A percentile compares a stretch with the other conserved stretches of the same genome.
phyloP scores from a whole-genome alignment of 331 rosid genomes.

The Malus hybrid region DNA sequence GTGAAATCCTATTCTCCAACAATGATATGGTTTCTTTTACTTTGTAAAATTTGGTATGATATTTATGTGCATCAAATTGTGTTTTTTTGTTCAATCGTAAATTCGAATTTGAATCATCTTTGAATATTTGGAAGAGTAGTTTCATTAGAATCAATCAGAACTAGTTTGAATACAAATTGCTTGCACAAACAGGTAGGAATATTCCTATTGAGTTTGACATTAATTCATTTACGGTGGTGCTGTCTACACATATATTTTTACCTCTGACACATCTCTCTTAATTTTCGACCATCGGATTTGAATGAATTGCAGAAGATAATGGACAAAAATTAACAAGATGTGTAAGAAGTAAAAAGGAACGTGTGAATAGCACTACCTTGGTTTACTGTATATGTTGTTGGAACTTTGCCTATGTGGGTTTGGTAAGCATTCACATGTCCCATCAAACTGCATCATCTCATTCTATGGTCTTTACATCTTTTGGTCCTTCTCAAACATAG shows the following conservation, averaged over 20 bases:
- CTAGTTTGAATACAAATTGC: neutral
- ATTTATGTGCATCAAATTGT: neutral
- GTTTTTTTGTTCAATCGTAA: neutral
- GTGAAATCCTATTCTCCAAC: no score
- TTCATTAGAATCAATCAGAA: neutral
- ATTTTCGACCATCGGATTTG: rapidly evolving
- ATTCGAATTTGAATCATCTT: no score
- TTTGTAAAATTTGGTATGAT: neutral
- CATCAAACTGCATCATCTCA: neutral
- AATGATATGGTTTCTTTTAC: neutral
- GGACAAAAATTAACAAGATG: no score
- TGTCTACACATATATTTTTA: no score
- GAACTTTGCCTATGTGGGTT: neutral
- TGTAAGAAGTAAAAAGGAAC: no score
- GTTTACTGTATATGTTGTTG: neutral
- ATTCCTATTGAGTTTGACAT: neutral
- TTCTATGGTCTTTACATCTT: no score
- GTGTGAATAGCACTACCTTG: neutral
- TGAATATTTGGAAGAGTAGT: neutral
- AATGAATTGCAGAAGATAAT: no score
- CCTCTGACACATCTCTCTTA: no score
- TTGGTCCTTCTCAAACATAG: neutral
- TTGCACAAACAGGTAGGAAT: neutral
- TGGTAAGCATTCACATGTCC: neutral
- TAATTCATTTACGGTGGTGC: neutral